Evolutionary conservation across 352 stramenopile species (phyloP).

Genomic region (Phytopythium ostracodes): DNA sequence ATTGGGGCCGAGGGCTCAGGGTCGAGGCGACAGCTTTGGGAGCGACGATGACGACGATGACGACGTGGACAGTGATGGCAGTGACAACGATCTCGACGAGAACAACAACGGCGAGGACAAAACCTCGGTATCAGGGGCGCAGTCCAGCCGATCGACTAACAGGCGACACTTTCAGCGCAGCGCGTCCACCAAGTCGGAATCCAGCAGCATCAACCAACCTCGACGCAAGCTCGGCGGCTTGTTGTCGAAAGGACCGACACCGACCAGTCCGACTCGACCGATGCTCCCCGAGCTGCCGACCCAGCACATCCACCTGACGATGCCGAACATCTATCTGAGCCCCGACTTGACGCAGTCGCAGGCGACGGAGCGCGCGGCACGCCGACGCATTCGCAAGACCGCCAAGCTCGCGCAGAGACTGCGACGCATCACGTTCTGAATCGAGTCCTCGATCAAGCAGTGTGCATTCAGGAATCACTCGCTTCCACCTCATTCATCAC

Average conservation of each 20-base stretch:
- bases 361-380: constrained; percentile 31
- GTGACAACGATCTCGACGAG: not conserved
- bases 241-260: constrained; percentile 9
- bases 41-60: not conserved
- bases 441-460: not conserved
- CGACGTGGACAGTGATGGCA: not conserved
- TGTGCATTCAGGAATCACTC: not conserved
- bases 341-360: constrained; percentile 36
- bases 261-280: constrained; percentile 13
- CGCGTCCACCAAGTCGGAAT: not conserved
- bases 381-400: constrained; percentile 36
- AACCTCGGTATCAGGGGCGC: not conserved
- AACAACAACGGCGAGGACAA: not conserved
- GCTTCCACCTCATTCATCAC: not conserved
- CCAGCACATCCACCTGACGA: constrained; percentile 39
- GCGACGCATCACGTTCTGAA: constrained; percentile 42
- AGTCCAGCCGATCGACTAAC: not conserved
- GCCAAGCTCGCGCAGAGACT: constrained; percentile 35
- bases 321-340: constrained; percentile 59
- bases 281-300: constrained; percentile 19
- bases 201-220: not conserved
- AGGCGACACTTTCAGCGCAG: not conserved
- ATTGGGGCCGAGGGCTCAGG: not conserved
- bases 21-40: not conserved
- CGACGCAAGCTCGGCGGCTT: not conserved